Percentiles rank a stretch among this genome's conserved stretches.
phyloP scores from a whole-genome alignment of 345 rosid species.

The Leavenworthia alabamica region DNA sequence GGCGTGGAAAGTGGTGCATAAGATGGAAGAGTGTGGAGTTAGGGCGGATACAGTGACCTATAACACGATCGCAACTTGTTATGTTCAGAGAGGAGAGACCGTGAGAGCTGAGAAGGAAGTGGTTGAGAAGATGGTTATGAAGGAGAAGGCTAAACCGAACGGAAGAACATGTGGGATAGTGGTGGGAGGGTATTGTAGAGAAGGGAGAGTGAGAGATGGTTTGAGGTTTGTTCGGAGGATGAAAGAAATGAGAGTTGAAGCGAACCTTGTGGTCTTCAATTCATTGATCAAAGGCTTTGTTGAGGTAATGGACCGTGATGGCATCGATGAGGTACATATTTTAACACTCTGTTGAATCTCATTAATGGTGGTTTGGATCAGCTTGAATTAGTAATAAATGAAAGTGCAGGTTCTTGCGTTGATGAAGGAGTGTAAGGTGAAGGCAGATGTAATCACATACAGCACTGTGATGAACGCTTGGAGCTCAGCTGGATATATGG shows the following conservation, averaged over 20 bases:
- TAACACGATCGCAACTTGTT: conserved; percentile 54
- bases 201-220: conserved; percentile 47
- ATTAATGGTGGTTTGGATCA: neutral
- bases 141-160: conserved; percentile 38
- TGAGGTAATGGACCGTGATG: conserved; percentile 57
- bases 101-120: conserved; percentile 39
- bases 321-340: conserved; percentile 50
- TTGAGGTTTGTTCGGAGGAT: conserved; percentile 44
- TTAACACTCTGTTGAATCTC: neutral
- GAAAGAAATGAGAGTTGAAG: conserved; percentile 44
- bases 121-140: conserved; percentile 40
- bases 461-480: conserved; percentile 68
- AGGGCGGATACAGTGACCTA: conserved; percentile 52
- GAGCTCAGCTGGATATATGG: conserved; percentile 69
- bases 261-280: conserved; percentile 50
- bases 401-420: conserved; percentile 47
- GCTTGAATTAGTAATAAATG: conserved; percentile 2
- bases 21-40: conserved; percentile 47
- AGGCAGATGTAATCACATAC: conserved; percentile 57
- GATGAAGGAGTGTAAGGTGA: conserved; percentile 50
- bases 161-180: conserved; percentile 54
- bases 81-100: conserved; percentile 49
- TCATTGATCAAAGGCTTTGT: conserved; percentile 55
- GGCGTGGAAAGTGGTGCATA: conserved; percentile 49
- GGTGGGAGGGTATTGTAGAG: conserved; percentile 53